Conservation (phyloP, 495 filamentous ascomycete genomes). For the Letharia lupina region DNA sequence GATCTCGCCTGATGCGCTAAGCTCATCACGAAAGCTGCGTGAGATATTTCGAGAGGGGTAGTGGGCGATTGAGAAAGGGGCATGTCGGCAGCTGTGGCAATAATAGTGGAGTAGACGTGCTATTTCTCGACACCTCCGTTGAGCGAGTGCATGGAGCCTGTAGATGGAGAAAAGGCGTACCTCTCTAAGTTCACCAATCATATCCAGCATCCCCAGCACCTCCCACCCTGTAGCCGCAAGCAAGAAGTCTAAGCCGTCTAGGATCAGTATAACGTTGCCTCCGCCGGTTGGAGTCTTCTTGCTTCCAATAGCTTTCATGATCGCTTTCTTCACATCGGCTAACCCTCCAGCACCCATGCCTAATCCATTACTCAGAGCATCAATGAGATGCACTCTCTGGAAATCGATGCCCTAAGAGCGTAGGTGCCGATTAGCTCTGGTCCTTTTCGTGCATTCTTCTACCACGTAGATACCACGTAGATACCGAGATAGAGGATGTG, state of each 20-base stretch:
- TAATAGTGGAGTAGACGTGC: conserved; percentile 50
- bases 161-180: conserved; percentile 29
- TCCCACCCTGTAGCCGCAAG: conserved; percentile 37
- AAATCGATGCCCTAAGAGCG: conserved; percentile 17
- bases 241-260: conserved; percentile 50
- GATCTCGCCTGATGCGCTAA: conserved; percentile 66
- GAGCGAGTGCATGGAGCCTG: not conserved
- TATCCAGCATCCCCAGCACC: conserved; percentile 32
- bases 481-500: conserved; percentile 1
- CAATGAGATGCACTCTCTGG: conserved; percentile 14
- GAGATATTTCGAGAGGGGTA: conserved; percentile 56
- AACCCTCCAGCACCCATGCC: conserved; percentile 4
- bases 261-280: conserved; percentile 38
- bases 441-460: not conserved
- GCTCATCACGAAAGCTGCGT: conserved; percentile 58
- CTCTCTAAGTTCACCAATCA: conserved; percentile 46
- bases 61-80: conserved; percentile 52
- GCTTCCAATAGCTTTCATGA: conserved; percentile 30
- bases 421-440: not conserved
- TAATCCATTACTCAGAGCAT: conserved; percentile 12
- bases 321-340: conserved; percentile 23
- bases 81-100: conserved; percentile 62
- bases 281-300: not conserved
- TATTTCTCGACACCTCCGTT: conserved; percentile 16
- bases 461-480: not conserved